Evolutionary conservation across 1,139 yeast species (phyloP).

Genomic region (Yamadazyma diospyri): DNA sequence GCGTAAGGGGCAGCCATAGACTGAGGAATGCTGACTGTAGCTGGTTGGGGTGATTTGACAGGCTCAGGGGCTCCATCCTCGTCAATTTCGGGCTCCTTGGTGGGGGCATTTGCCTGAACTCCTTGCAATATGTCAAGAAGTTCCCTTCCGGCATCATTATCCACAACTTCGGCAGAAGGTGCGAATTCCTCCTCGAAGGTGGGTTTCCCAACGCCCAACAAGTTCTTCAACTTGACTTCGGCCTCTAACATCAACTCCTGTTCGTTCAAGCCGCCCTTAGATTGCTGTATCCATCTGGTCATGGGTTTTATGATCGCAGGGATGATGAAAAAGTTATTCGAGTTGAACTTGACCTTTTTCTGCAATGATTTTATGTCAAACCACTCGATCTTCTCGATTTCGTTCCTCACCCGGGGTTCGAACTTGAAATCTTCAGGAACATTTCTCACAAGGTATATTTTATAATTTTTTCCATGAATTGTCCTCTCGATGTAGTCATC

Average conservation of each 20-base stretch:
- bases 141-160: conserved; percentile 72
- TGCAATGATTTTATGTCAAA: conserved; percentile 36
- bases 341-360: conserved; percentile 36
- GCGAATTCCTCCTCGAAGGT: conserved; percentile 16
- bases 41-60: background rate
- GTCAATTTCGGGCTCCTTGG: conserved; percentile 3
- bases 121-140: conserved; percentile 61
- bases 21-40: conserved; percentile 15
- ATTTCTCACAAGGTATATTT: conserved; percentile 72
- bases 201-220: conserved; percentile 48
- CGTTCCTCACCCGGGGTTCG: conserved; percentile 81
- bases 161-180: conserved; percentile 13
- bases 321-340: conserved; percentile 53
- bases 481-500: conserved; percentile 80
- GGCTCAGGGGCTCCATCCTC: conserved; percentile 5
- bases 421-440: conserved; percentile 77
- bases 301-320: conserved; percentile 61
- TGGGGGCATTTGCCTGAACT: conserved; percentile 21
- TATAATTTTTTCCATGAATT: conserved; percentile 78
- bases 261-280: conserved; percentile 52
- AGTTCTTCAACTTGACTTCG: conserved; percentile 58
- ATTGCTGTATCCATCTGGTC: conserved; percentile 51
- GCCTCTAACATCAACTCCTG: conserved; percentile 54
- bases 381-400: conserved; percentile 61
- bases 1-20: conserved; percentile 19